Conservation (phyloP, 169 alveolate genomes). For the Cryptosporidium felis region DNA sequence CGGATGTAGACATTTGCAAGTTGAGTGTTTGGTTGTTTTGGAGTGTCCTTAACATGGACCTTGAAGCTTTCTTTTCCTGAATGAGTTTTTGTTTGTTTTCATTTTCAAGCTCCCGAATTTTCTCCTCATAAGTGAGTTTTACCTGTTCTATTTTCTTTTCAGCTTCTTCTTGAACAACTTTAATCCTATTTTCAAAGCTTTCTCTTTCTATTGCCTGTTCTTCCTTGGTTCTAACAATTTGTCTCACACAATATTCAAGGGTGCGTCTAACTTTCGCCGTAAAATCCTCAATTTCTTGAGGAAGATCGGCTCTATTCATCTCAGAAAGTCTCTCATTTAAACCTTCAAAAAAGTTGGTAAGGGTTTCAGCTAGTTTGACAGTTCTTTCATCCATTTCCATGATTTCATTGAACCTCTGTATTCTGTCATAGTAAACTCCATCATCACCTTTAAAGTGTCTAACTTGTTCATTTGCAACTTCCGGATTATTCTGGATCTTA, state of each 20-base stretch:
- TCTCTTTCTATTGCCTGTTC: slow-evolving; percentile 43
- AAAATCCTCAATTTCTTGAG: slow-evolving; percentile 17
- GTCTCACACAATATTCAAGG: slow-evolving; percentile 55
- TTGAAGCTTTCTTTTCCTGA: slow-evolving; percentile 54
- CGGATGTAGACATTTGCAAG: slow-evolving; percentile 38
- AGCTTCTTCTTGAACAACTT: slow-evolving; percentile 29
- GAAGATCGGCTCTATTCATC: neutral
- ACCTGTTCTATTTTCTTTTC: slow-evolving; percentile 4
- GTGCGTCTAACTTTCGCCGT: slow-evolving; percentile 15
- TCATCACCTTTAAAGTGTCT: slow-evolving; percentile 13
- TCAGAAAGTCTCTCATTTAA: slow-evolving; percentile 23
- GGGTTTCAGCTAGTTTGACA: neutral
- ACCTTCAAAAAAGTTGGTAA: slow-evolving; percentile 25
- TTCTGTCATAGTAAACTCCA: slow-evolving; percentile 14
- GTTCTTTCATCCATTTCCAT: slow-evolving; percentile 38
- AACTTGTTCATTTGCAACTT: neutral
- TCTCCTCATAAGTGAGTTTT: slow-evolving; percentile 34
- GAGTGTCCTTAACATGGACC: slow-evolving; percentile 15
- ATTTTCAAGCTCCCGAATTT: slow-evolving; percentile 45
- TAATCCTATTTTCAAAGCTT: slow-evolving; percentile 11
- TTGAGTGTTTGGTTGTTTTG: slow-evolving; percentile 54
- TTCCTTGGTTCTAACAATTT: slow-evolving; percentile 43
- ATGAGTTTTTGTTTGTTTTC: slow-evolving; percentile 19
- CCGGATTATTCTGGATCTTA: neutral
- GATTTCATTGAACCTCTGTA: slow-evolving; percentile 24